Evolutionary conservation across 2,329 filamentous ascomycete genomes (phyloP), one percentile per base, ranked within the genome.

Genomic region (Fusarium fujikuroi): DNA sequence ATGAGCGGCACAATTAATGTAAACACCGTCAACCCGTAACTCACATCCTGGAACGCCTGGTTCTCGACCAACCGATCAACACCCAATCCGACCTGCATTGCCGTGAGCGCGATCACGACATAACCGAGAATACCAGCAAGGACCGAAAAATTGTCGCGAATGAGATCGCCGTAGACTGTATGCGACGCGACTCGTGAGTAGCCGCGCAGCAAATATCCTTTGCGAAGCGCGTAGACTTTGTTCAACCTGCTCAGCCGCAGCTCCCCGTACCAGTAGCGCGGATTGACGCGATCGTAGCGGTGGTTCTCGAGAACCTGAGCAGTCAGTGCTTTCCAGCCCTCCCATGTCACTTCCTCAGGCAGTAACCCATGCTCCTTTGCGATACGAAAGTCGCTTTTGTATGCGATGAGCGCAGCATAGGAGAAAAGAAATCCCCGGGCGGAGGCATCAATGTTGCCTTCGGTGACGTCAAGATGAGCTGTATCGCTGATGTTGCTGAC

Each of bases 261-360:
- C 76, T 87, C 84, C 23, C 82, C 84, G 60, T 82, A 83, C 50
- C 75, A 58, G 67, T 84, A 87, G 4, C 83, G 83, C 42, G 47
- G 65, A 63, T 85, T 76, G 39, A 84, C 73, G 4, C 74, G 50
- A n/a, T 59, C 57, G 9, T 80, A 73, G 37, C 84, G 80, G 54
- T 78, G 73, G 39, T 76, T 69, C 21, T 73, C 69, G 8, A 74
- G 60, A 16, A 86, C 70, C 36, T 76, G 57, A 14, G 75, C 63
- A 3, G 73, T 44, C 5, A 78, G 46, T 10, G 34, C 32, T 25
- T 79, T 81, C 85, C 85, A 87, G 16, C 50, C 58, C 9, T 60
- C 54, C 85, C 84, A 86, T 9, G 72, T 70, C 4, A 85, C 63
- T 16, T 79, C 66, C 11, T 37, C 10, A 0, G 85, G 83, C 5